Conservation (phyloP, 495 filamentous ascomycete species). For the Aspergillus taichungensis region DNA sequence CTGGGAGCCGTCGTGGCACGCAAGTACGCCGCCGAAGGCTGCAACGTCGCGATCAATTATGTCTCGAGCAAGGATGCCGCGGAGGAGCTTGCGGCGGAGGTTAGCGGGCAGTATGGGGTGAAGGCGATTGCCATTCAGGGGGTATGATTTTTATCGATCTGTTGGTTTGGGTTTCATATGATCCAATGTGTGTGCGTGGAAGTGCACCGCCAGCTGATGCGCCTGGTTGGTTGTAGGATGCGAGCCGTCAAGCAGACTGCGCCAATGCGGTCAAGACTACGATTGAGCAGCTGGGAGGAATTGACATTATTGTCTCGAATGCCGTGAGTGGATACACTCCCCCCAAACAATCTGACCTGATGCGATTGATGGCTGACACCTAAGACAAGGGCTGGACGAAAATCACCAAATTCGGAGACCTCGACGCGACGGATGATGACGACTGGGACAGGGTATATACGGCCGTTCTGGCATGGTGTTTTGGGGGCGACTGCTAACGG, state of each 20-base stretch:
- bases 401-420: slow-evolving; percentile 52
- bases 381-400: slow-evolving; percentile 56
- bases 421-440: slow-evolving; percentile 50
- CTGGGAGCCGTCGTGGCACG: slow-evolving; percentile 53
- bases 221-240: slow-evolving; percentile 36
- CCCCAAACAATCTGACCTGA: not conserved
- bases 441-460: slow-evolving; percentile 61
- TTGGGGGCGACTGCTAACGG: not conserved
- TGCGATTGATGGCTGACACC: not conserved
- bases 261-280: slow-evolving; percentile 43
- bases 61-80: slow-evolving; percentile 45
- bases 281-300: slow-evolving; percentile 50
- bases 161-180: not conserved
- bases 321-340: slow-evolving; percentile 41
- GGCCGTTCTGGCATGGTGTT: too few species aligned
- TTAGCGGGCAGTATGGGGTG: slow-evolving; percentile 43
- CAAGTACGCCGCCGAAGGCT: slow-evolving; percentile 59
- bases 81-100: slow-evolving; percentile 41
- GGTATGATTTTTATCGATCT: slow-evolving; percentile 23
- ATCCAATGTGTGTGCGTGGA: not conserved
- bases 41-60: slow-evolving; percentile 66
- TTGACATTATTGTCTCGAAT: slow-evolving; percentile 66
- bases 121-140: slow-evolving; percentile 51
- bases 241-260: slow-evolving; percentile 47
- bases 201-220: too few species aligned